Evolutionary conservation across 1,284 basidiomycete species (phyloP), one percentile per base, ranked within the genome.

Genomic region (Ganoderma meredithae): DNA sequence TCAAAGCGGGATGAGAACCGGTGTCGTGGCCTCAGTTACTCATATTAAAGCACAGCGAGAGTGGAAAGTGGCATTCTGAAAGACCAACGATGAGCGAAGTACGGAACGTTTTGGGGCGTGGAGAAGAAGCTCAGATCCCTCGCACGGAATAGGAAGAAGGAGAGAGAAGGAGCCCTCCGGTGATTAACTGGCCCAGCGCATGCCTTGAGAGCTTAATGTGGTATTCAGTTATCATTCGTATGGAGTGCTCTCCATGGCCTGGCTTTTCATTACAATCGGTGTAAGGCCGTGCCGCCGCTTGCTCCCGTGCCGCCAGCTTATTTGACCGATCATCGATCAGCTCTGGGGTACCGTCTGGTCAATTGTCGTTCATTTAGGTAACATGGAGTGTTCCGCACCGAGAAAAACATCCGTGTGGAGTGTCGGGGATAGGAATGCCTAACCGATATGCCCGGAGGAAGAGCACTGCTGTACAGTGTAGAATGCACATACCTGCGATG

Each of bases 61-160:
- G 27, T 47, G 25, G 59, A 58, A 58, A 36, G 62, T 9, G 62
- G 60, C 27, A 63, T 47, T 43, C 47, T 69, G 65, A 47, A 71
- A 52, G 64, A 44, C 49, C 15, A 56, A 52, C 70, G 70, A 61
- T 71, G 70, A 69, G 70, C 70, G 67, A 71, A 68, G 70, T 49
- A 71, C 70, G 66, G 67, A 67, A 69, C 13, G 53, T 39, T 56
- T 61, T 55, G 62, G 31, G 41, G 9, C 62, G 63, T 40, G 52
- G 62, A 62, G 43, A 60, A 49, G n/a, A 49, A 49, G 22, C 47
- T 49, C 47, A 12, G 36, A 36, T 49, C 60, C 65, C 67, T 22
- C 61, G 65, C 65, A 27, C 61, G 47, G 64, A 66, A 66, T 41
- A 43, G 68, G 70, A 66, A 65, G 60, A 60, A 39, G 55, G 17